phyloP scores from a whole-genome alignment of 148 eudicot genomes.

The Rhododendron vialii region DNA sequence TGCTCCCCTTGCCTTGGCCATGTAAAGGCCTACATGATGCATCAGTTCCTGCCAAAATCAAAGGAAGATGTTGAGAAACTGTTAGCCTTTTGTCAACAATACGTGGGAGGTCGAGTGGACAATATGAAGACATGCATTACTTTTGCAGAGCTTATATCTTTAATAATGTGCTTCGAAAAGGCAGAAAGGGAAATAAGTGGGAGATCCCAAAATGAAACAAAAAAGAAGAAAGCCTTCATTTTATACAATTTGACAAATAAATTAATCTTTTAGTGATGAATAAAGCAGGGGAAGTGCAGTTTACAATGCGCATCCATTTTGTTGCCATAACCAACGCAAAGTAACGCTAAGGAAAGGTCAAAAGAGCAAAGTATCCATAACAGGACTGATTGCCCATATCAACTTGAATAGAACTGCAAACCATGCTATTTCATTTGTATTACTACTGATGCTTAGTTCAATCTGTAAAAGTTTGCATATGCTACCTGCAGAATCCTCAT shows the following conservation, averaged over 20 bases:
- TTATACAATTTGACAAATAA: background rate
- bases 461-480: background rate
- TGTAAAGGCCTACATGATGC: slow-evolving; percentile 86
- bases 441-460: background rate
- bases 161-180: background rate
- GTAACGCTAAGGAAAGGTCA: background rate
- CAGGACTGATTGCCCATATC: background rate
- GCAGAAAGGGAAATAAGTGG: background rate
- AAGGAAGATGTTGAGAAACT: background rate
- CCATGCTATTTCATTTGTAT: background rate
- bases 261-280: background rate
- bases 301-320: slow-evolving; percentile 23
- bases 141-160: background rate
- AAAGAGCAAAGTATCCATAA: background rate
- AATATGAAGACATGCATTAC: background rate
- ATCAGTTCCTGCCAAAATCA: slow-evolving; percentile 55
- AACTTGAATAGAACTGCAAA: background rate
- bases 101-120: background rate
- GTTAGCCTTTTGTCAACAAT: background rate
- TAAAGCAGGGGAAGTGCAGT: background rate
- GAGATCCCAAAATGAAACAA: background rate
- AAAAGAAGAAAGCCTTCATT: background rate
- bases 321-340: background rate
- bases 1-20: slow-evolving; percentile 87
- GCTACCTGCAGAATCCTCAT: background rate